These are phyloP conservation scores for Xylaria telfairii DNA, from an alignment of 495 filamentous ascomycete species.

Conservation along the genomic window DNA sequence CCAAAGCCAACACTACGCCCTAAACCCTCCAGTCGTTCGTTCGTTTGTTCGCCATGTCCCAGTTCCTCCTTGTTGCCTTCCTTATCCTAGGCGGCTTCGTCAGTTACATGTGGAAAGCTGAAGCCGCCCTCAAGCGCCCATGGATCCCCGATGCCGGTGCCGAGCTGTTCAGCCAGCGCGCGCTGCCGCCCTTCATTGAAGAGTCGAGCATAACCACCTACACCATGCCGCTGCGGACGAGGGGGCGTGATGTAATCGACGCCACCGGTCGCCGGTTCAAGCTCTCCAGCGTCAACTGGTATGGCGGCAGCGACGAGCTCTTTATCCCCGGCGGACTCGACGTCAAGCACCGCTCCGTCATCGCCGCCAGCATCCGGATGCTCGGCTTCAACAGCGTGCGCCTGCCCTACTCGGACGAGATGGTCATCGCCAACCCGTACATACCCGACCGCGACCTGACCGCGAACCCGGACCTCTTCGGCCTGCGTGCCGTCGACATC, in stretches of 20 bases:
- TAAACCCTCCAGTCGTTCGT: not conserved
- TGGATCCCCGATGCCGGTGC: constrained; percentile 50
- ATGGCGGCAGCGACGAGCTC: constrained; percentile 64
- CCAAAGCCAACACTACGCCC: not conserved
- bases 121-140: constrained; percentile 45
- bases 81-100: constrained; percentile 44
- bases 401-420: constrained; percentile 66
- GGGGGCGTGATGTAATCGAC: constrained; percentile 63
- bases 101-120: constrained; percentile 47
- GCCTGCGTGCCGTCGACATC: constrained; percentile 59
- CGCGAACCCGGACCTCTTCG: constrained; percentile 61
- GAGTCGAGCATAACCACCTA: constrained; percentile 49
- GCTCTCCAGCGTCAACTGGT: constrained; percentile 68
- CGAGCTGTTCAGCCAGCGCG: constrained; percentile 47
- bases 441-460: constrained; percentile 53
- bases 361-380: constrained; percentile 56
- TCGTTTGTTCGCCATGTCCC: constrained; percentile 30
- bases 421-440: constrained; percentile 59
- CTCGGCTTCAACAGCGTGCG: constrained; percentile 70
- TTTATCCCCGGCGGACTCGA: constrained; percentile 67
- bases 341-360: constrained; percentile 59
- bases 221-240: constrained; percentile 56
- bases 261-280: constrained; percentile 56
- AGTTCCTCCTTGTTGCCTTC: constrained; percentile 41
- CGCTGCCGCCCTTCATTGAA: constrained; percentile 48